Conservation (phyloP, 306 rosid species). For the Sindora glabra region DNA sequence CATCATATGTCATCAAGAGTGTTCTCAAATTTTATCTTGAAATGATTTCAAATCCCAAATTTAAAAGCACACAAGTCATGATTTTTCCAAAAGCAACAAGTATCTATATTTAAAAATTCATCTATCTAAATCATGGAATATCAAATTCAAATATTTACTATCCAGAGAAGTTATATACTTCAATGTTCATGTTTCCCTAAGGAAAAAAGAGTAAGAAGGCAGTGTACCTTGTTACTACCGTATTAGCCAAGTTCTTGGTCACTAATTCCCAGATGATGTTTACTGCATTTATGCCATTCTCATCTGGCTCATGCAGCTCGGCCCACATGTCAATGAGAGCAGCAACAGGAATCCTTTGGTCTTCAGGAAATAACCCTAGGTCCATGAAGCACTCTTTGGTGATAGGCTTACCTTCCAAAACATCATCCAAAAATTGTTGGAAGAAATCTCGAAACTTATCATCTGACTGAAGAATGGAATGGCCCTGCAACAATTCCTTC, state of each 20-base stretch:
- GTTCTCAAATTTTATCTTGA: no score
- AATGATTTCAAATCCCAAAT: no score
- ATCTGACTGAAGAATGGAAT: conserved; percentile 24
- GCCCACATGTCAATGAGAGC: conserved; percentile 50
- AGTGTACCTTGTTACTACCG: conserved; percentile 39
- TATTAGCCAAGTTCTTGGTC: conserved; percentile 19
- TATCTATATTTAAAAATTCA: no score
- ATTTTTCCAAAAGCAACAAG: no score
- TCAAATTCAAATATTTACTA: no score
- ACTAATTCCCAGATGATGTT: conserved; percentile 19
- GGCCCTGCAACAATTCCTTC: conserved; percentile 17
- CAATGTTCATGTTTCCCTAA: no score
- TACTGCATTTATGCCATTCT: conserved; percentile 33
- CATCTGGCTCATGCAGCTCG: conserved; percentile 31
- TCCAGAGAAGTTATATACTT: no score
- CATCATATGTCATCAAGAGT: no score
- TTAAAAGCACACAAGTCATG: no score
- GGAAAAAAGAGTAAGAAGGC: neutral
- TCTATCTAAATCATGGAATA: no score
- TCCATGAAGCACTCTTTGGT: conserved; percentile 62
- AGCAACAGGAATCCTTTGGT: conserved; percentile 40
- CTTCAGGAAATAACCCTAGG: conserved; percentile 61
- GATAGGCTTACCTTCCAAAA: conserved; percentile 17
- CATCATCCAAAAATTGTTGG: conserved; percentile 37
- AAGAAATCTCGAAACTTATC: conserved; percentile 23